Evolutionary conservation across 176 grass and related monocot genomes (phyloP).

Genomic region (Elaeis guineensis): DNA sequence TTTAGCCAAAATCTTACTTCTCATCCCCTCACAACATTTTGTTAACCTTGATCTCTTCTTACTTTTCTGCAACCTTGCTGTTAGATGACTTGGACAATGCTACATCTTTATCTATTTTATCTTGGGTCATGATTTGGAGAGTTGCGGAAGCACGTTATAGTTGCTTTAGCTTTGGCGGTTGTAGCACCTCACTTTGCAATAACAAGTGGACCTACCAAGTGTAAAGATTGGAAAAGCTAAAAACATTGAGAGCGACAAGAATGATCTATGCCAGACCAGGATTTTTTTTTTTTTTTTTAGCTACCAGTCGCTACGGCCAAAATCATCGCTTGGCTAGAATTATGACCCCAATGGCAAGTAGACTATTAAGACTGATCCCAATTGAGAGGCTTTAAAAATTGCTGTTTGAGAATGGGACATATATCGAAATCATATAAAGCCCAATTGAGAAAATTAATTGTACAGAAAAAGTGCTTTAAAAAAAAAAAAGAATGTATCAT

Average conservation of each 20-base stretch:
- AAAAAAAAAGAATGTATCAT: too few relatives aligned
- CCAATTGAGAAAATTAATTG: too few relatives aligned
- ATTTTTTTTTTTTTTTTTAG: not conserved
- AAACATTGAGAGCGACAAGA: conserved; percentile 39
- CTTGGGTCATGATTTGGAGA: not conserved
- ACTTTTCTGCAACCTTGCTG: not conserved
- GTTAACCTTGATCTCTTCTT: not conserved
- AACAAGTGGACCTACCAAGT: conserved; percentile 6
- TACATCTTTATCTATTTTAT: not conserved
- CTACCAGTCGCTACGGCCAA: not conserved
- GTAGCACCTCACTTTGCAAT: conserved; percentile 9
- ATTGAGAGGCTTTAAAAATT: too few relatives aligned
- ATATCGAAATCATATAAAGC: too few relatives aligned
- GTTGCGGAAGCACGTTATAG: conserved; percentile 1
- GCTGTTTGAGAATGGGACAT: too few relatives aligned
- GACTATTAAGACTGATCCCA: not conserved
- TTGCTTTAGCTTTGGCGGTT: conserved; percentile 3
- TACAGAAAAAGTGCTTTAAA: too few relatives aligned
- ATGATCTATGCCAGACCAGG: conserved; percentile 33
- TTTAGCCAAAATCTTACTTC: not conserved
- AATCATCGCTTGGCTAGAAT: not conserved
- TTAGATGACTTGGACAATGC: not conserved
- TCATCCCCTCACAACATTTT: not conserved
- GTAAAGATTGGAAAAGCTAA: conserved; percentile 8
- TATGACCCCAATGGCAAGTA: not conserved